Evolutionary conservation across 306 rosid genomes (phyloP).

Genomic region (Gillenia trifoliata): DNA sequence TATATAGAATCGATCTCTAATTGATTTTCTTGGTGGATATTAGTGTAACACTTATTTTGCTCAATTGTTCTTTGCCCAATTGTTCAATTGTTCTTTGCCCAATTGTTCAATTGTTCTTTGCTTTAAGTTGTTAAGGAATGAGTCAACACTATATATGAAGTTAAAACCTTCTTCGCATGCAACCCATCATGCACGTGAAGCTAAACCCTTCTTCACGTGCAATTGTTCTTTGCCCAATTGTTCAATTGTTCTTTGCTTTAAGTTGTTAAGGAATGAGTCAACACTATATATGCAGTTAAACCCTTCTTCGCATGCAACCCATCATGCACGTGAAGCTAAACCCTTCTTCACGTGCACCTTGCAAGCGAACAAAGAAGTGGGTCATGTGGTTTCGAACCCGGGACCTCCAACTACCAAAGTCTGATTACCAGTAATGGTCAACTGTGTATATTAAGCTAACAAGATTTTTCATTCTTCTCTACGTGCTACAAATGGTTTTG

Average conservation of each 20-base stretch:
- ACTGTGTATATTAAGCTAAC: neutral
- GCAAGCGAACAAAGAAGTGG: neutral
- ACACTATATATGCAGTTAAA: neutral
- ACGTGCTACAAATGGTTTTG: neutral
- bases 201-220: neutral
- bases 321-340: neutral
- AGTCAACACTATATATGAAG: neutral
- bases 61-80: neutral
- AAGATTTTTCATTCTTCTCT: conserved; percentile 8
- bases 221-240: neutral
- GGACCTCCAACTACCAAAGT: neutral
- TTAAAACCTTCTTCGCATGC: neutral
- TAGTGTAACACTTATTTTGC: neutral
- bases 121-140: neutral
- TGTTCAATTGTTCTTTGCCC: too few species aligned
- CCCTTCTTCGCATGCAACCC: neutral
- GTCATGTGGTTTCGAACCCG: neutral
- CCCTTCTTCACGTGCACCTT: neutral
- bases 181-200: neutral
- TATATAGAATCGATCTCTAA: neutral
- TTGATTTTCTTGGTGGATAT: neutral
- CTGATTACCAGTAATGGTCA: neutral
- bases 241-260: too few species aligned
- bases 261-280: neutral
- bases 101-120: neutral